These are phyloP conservation scores for Penicillium paxilli DNA, from an alignment of 495 filamentous ascomycete genomes.

Conservation along the genomic window DNA sequence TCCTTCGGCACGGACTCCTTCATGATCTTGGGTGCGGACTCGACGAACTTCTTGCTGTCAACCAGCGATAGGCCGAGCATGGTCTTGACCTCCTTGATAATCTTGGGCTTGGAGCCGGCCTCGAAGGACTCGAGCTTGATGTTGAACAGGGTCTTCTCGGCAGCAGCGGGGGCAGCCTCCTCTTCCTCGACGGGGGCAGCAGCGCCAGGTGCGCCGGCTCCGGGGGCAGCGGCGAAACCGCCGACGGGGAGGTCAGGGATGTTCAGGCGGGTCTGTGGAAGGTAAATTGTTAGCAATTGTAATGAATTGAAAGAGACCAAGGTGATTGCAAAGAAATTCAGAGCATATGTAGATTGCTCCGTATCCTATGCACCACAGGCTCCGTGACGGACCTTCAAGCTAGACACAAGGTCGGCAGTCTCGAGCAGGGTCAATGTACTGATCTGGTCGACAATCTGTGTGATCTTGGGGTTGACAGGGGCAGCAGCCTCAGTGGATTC, in stretches of 20 bases:
- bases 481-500: conserved; percentile 55
- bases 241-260: conserved; percentile 97
- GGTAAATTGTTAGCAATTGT: conserved; percentile 3
- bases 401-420: conserved; percentile 91
- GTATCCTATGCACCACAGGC: not conserved
- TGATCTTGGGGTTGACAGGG: conserved; percentile 78
- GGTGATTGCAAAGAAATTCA: too few relatives aligned
- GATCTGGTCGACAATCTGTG: conserved; percentile 94
- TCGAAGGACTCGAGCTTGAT: conserved; percentile 90
- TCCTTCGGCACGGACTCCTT: conserved; percentile 98
- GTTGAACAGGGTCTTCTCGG: conserved; percentile 97
- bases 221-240: conserved; percentile 70
- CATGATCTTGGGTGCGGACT: conserved; percentile 95
- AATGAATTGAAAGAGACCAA: too few relatives aligned
- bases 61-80: conserved; percentile 94
- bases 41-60: conserved; percentile 99
- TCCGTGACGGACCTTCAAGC: conserved; percentile 72
- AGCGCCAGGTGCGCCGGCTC: conserved; percentile 53
- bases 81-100: conserved; percentile 99
- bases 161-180: conserved; percentile 73
- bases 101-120: conserved; percentile 85
- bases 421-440: conserved; percentile 95
- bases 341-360: not conserved
- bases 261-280: conserved; percentile 82
- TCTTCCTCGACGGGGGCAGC: conserved; percentile 81